Percentiles rank a stretch among this genome's conserved stretches.
These are phyloP conservation scores for Colletotrichum tanaceti DNA, from an alignment of 2,329 filamentous ascomycete species.

Conservation along the genomic window DNA sequence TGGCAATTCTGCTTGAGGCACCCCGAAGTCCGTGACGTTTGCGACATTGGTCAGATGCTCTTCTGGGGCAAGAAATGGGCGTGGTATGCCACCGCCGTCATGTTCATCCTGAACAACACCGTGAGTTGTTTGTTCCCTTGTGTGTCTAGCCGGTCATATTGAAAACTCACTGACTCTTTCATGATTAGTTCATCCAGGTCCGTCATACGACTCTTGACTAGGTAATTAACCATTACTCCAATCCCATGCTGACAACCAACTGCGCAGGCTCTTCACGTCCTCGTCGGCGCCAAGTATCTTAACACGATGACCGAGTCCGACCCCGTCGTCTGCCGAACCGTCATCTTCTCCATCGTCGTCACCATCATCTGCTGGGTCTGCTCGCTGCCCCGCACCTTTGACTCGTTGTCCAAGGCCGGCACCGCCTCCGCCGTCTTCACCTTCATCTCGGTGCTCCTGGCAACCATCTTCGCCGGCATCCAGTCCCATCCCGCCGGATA, in stretches of 20 bases:
- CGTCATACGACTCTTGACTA: not conserved
- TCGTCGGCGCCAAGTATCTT: conserved; percentile 86
- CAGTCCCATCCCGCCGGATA: conserved; percentile 80
- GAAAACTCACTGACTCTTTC: not conserved
- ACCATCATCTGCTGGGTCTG: conserved; percentile 80
- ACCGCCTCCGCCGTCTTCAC: conserved; percentile 87
- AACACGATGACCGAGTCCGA: conserved; percentile 85
- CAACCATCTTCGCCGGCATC: conserved; percentile 83
- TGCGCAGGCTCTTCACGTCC: conserved; percentile 78
- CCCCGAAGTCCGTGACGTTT: conserved; percentile 91
- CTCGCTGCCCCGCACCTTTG: conserved; percentile 88
- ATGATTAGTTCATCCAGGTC: conserved; percentile 36
- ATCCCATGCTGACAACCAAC: conserved; percentile 1
- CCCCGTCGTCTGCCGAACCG: conserved; percentile 76
- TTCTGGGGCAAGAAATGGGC: conserved; percentile 86
- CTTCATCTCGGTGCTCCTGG: conserved; percentile 87
- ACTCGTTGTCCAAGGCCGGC: conserved; percentile 80
- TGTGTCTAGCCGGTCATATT: not conserved
- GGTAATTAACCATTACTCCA: too few relatives aligned
- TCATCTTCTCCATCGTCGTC: conserved; percentile 81
- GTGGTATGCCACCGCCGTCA: conserved; percentile 77
- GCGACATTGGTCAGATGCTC: conserved; percentile 94
- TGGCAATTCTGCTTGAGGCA: conserved; percentile 93
- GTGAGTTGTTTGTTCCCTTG: conserved; percentile 35
- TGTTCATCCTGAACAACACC: conserved; percentile 95